Base-by-base conservation (phyloP, 768 basidiomycete species). In the Tricholoma furcatifolium region DNA sequence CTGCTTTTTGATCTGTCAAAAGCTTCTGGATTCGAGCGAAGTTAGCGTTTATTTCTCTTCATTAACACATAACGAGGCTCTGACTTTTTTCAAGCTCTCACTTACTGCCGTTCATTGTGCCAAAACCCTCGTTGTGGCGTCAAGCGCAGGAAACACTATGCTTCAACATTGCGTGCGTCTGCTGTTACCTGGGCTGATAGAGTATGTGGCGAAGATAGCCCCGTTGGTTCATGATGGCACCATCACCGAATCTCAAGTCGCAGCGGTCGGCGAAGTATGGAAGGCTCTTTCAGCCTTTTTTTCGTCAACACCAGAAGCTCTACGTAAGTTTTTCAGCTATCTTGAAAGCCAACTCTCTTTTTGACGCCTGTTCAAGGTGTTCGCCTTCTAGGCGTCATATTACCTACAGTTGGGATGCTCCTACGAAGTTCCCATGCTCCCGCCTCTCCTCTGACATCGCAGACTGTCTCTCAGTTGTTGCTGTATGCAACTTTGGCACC, bases 51-150 rank as follows among this genome's bases (percentile, higher is more conserved):
- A 20, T 38, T 41, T 39, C 34, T 53, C 21, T 17, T 9, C n/a
- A 11, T 15, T 11, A 43, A 9, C 3, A 35, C 23, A 15, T 27
- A 24, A 24, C 27, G n/a, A 27, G 17, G 32, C 43, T 51, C 17
- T 34, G 57, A 51, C 36, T 21, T 35, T 43, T 32, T 14, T 30
- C 18, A 42, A 97, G 91, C 74, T 85, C 36, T 84, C 88, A 1
- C 66, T 92, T n/a, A 91, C 90, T 2, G 93, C 94, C 1, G 82
- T 88, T 2, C 93, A 98, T 60, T 98, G 96, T 62, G 83, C 89
- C 1, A 91, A 89, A 64, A 95, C 94, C 0, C 71, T 98, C 38
- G 77, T 92, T 32, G 67, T 82, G 5, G 85, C 94, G 2, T 87
- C 92, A 0, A 72, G 79, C 2, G 72, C 84, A 2, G 86, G 84